Evolutionary conservation across 129 eudicot species (phyloP).

Genomic region (Oenanthe sinensis): DNA sequence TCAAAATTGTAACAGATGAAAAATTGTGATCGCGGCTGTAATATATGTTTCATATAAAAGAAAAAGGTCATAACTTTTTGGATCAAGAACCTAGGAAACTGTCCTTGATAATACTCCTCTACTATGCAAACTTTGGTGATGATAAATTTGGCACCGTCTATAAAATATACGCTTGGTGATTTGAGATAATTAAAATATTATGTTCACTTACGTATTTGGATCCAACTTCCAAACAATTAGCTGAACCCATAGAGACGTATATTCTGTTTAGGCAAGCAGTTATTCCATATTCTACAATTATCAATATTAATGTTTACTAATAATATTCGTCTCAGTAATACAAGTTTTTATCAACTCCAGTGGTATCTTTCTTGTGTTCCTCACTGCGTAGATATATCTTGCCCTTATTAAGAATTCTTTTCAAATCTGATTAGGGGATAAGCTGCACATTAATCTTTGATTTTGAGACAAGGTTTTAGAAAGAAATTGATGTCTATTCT

Average conservation of each 20-base stretch:
- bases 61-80: neutral
- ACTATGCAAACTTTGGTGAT: neutral
- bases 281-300: neutral
- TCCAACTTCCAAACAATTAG: neutral
- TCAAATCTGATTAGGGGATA: neutral
- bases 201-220: neutral
- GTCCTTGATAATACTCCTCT: neutral
- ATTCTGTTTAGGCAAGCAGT: neutral
- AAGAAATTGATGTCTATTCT: neutral
- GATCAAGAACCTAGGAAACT: neutral
- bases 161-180: neutral
- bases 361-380: neutral
- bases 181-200: neutral
- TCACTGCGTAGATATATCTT: neutral
- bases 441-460: neutral
- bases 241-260: neutral
- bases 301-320: neutral
- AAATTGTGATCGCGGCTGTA: neutral
- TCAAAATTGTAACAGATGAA: neutral
- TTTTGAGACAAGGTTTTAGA: neutral
- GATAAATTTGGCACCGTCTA: neutral
- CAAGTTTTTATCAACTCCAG: neutral
- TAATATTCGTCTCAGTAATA: neutral
- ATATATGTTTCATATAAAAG: neutral
- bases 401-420: too few species aligned